A percentile compares a stretch with the other conserved stretches of the same genome.
Conservation (phyloP, 768 basidiomycete genomes). For the Trametes punicea region DNA sequence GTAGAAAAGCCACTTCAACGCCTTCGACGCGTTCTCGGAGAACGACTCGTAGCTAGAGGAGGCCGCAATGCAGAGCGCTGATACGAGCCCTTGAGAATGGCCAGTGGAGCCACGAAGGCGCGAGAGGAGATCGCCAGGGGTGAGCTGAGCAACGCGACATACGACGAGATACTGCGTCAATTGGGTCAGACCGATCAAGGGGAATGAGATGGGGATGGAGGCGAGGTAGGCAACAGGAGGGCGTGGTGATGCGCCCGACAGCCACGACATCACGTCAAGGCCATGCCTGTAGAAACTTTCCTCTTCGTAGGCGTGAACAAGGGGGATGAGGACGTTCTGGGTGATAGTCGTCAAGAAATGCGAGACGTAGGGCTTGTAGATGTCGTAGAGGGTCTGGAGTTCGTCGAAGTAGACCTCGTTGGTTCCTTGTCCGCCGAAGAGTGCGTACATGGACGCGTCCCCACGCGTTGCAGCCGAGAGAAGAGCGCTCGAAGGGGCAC, state of each 20-base stretch:
- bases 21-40: conserved; percentile 72
- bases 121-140: conserved; percentile 75
- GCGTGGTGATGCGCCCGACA: conserved; percentile 62
- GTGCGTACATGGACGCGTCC: conserved; percentile 77
- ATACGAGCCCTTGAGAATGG: conserved; percentile 95
- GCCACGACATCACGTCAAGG: conserved; percentile 82
- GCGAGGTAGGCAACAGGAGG: conserved; percentile 86
- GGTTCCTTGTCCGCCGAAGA: conserved; percentile 97
- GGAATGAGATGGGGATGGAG: conserved; percentile 90
- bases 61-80: conserved; percentile 85
- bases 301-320: conserved; percentile 57
- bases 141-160: conserved; percentile 69
- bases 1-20: conserved; percentile 90
- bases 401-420: conserved; percentile 99
- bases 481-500: conserved; percentile 62
- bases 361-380: conserved; percentile 83
- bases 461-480: conserved; percentile 57
- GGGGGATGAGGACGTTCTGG: conserved; percentile 63
- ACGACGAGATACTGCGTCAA: conserved; percentile 88
- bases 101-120: conserved; percentile 87
- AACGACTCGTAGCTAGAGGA: conserved; percentile 76
- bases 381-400: conserved; percentile 86
- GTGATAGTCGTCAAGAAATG: conserved; percentile 66
- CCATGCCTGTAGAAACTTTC: conserved; percentile 74
- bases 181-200: conserved; percentile 95